Evolutionary conservation across 2,329 filamentous ascomycete species (phyloP).

Genomic region (Gnomoniopsis smithogilvyi): DNA sequence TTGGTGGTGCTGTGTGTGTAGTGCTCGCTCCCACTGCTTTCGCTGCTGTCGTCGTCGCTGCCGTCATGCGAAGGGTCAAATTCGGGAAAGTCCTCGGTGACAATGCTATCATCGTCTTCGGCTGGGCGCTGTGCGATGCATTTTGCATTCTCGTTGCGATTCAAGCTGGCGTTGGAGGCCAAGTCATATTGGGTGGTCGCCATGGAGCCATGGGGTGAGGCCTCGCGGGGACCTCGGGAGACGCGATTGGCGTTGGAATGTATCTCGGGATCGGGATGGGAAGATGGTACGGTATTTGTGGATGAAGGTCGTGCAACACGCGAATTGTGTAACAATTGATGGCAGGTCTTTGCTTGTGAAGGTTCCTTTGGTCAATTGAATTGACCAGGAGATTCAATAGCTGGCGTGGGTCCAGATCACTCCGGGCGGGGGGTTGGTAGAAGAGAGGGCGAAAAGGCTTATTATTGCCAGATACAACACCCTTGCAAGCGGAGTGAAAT

Average conservation of each 20-base stretch:
- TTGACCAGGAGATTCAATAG: too few species aligned
- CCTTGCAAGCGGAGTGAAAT: too few species aligned
- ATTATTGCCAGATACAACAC: too few species aligned
- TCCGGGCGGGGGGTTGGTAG: too few species aligned
- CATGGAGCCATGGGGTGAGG: constrained; percentile 19
- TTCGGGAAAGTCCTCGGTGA: constrained; percentile 18
- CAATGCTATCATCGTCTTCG: constrained; percentile 15
- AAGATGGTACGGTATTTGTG: background rate
- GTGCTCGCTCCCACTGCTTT: background rate
- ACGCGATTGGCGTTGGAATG: background rate
- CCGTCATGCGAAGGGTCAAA: constrained; percentile 19
- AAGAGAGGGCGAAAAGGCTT: too few species aligned
- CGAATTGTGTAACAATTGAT: background rate
- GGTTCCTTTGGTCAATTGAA: too few species aligned
- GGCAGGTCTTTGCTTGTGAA: background rate
- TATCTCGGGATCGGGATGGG: background rate
- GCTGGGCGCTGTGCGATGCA: constrained; percentile 2
- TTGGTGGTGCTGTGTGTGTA: constrained; percentile 8
- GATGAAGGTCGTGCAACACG: background rate
- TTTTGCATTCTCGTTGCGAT: constrained; percentile 1
- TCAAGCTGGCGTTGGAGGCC: constrained; percentile 9
- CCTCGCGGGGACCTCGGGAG: constrained; percentile 6
- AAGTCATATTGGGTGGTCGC: constrained; percentile 10
- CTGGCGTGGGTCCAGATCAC: too few species aligned
- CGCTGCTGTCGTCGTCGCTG: constrained; percentile 3